These are phyloP conservation scores for Oryza punctata DNA, from an alignment of 176 grass and related monocot genomes.

Conservation along the genomic window DNA sequence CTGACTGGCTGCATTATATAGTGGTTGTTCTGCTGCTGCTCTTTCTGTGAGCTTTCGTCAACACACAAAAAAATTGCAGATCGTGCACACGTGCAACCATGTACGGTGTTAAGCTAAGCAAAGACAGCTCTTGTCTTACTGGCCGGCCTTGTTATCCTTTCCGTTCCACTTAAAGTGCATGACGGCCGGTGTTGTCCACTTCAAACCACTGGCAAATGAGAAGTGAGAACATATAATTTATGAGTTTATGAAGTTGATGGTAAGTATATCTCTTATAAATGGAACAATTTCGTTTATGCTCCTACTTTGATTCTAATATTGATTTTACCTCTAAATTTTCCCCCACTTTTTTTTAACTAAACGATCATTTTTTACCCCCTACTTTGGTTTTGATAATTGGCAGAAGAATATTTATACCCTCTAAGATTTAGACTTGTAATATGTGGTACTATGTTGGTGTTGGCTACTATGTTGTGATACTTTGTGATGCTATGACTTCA, in stretches of 20 bases:
- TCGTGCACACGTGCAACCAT: conserved; percentile 37
- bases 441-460: too few species aligned
- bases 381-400: too few species aligned
- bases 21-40: neutral
- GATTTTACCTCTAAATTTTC: too few species aligned
- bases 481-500: too few species aligned
- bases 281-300: too few species aligned
- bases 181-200: neutral
- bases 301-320: too few species aligned
- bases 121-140: conserved; percentile 24
- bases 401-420: too few species aligned
- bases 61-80: neutral
- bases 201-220: neutral
- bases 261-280: too few species aligned
- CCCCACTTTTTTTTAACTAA: too few species aligned
- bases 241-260: neutral
- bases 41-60: conserved; percentile 13
- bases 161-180: conserved; percentile 8
- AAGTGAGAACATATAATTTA: neutral
- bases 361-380: too few species aligned
- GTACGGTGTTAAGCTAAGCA: neutral
- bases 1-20: neutral
- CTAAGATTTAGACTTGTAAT: too few species aligned
- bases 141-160: neutral
- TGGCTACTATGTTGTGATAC: too few species aligned